Percentiles rank a stretch among this genome's conserved stretches.
These are phyloP conservation scores for Abelmoschus esculentus DNA, from an alignment of 345 rosid genomes.

Conservation along the genomic window DNA sequence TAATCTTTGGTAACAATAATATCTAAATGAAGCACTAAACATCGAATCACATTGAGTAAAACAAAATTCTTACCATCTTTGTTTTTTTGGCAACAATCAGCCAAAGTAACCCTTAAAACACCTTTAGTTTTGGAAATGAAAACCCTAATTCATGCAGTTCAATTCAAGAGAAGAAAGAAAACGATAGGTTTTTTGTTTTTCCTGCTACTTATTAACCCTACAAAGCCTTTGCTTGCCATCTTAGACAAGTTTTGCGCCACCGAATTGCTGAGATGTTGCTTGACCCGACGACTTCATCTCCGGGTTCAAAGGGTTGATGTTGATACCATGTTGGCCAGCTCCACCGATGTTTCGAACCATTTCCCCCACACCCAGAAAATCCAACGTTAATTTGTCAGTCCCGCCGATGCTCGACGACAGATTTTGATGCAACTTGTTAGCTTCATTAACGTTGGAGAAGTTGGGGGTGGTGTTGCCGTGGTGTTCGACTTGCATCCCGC, in stretches of 20 bases:
- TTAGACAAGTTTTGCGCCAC: slow-evolving; percentile 11
- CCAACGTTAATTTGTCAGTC: slow-evolving; percentile 61
- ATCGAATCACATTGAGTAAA: neutral
- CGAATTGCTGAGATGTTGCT: slow-evolving; percentile 18
- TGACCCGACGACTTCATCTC: slow-evolving; percentile 22
- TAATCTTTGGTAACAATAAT: no score
- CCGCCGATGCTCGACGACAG: slow-evolving; percentile 34
- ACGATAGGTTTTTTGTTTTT: neutral
- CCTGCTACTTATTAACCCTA: neutral
- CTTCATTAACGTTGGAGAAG: slow-evolving; percentile 7
- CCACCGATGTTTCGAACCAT: slow-evolving; percentile 40
- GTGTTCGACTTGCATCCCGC: neutral
- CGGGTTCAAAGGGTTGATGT: slow-evolving; percentile 16
- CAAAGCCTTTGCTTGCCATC: neutral
- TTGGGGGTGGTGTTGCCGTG: neutral
- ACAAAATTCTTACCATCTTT: neutral
- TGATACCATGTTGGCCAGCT: slow-evolving; percentile 23
- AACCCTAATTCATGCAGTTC: neutral
- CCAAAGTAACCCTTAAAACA: neutral
- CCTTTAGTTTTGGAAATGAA: neutral
- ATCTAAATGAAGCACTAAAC: neutral
- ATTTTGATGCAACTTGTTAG: slow-evolving; percentile 5
- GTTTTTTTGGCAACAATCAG: neutral
- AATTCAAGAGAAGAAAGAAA: neutral
- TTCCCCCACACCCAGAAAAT: slow-evolving; percentile 78